Evolutionary conservation across 2,329 filamentous ascomycete species (phyloP).

Genomic region (Cladophialophora carrionii): DNA sequence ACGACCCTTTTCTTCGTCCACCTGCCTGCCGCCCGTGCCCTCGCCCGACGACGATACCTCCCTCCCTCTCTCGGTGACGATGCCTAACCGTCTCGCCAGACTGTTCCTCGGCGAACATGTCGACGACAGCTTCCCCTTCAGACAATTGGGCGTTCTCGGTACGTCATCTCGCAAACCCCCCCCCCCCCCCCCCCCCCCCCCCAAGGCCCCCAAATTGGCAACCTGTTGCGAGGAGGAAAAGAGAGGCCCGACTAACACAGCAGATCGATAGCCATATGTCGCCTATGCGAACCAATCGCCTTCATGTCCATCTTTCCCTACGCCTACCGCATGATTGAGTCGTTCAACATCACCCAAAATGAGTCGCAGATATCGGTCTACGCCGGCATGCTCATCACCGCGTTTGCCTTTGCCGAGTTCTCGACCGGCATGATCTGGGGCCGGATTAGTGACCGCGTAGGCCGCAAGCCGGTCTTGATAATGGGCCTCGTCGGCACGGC

Average conservation of each 20-base stretch:
- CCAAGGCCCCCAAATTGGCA: conserved; percentile 20
- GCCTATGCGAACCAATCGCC: conserved; percentile 97
- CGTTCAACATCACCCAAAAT: conserved; percentile 81
- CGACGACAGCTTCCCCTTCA: conserved; percentile 58
- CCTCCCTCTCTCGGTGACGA: conserved; percentile 23
- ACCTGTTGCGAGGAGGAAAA: conserved; percentile 28
- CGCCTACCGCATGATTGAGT: conserved; percentile 95
- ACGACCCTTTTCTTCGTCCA: conserved; percentile 29
- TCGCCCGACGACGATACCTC: conserved; percentile 23
- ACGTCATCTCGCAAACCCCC: conserved; percentile 41
- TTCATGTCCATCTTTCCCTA: conserved; percentile 99
- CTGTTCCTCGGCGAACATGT: conserved; percentile 37
- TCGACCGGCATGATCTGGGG: conserved; percentile 92
- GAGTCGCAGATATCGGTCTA: conserved; percentile 84
- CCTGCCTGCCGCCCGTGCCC: conserved; percentile 26
- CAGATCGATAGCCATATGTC: conserved; percentile 70
- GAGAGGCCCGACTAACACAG: conserved; percentile 25
- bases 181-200: too few relatives aligned
- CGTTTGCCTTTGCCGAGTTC: conserved; percentile 95
- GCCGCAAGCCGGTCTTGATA: conserved; percentile 88
- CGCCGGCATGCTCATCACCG: conserved; percentile 92
- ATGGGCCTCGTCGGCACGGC: conserved; percentile 89
- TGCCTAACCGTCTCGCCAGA: conserved; percentile 26
- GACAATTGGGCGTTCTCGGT: conserved; percentile 58
- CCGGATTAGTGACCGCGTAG: conserved; percentile 84